These are phyloP conservation scores for Escallonia rubra DNA, from an alignment of 129 eudicot genomes.

Conservation along the genomic window DNA sequence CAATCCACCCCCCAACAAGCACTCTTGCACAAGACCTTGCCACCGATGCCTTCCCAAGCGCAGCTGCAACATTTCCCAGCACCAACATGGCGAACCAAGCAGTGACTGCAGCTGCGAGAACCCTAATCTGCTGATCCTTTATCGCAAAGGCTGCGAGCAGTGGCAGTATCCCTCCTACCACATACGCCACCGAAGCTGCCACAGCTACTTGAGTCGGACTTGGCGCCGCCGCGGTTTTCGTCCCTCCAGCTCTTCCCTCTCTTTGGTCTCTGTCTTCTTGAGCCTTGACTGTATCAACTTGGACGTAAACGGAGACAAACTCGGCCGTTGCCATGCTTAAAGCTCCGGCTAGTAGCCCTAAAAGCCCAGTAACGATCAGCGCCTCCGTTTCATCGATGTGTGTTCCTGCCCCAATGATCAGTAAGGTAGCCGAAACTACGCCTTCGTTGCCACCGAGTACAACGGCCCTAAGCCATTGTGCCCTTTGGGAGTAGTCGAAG, in stretches of 20 bases:
- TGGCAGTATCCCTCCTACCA: constrained; percentile 1
- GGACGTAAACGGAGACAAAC: background rate
- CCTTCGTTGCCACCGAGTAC: constrained; percentile 35
- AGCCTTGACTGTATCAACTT: background rate
- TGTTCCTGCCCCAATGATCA: constrained; percentile 30
- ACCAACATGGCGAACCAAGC: background rate
- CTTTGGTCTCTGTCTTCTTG: background rate
- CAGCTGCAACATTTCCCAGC: background rate
- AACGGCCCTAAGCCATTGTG: constrained; percentile 31
- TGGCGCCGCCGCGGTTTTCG: background rate
- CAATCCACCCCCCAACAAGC: constrained; percentile 1
- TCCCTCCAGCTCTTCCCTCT: background rate
- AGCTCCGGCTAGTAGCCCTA: background rate
- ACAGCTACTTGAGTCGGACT: background rate
- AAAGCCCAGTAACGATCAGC: background rate
- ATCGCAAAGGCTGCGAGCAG: background rate
- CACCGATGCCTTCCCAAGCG: constrained; percentile 7
- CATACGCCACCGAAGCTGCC: background rate
- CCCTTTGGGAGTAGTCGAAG: constrained; percentile 27
- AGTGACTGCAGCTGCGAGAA: background rate
- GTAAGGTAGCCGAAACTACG: constrained; percentile 21
- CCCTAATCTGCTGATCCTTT: background rate
- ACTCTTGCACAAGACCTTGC: constrained; percentile 4
- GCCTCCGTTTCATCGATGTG: background rate
- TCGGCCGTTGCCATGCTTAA: background rate